Percentiles rank a stretch among this genome's conserved stretches.
phyloP scores from a whole-genome alignment of 2,329 filamentous ascomycete species.

The Ceratocystis harringtonii region DNA sequence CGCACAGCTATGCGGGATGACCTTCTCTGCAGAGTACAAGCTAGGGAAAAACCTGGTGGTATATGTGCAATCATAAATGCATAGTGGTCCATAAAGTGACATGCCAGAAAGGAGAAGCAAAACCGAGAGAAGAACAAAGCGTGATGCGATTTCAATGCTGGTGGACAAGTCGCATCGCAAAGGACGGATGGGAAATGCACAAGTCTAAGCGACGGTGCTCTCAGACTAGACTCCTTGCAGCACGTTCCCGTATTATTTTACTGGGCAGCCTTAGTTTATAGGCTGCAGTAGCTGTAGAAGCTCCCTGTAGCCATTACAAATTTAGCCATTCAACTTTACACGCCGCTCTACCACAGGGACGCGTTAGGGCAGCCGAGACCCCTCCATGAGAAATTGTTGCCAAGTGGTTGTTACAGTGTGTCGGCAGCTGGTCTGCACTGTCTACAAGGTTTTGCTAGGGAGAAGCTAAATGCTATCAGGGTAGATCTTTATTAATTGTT shows the following conservation, averaged over 20 bases:
- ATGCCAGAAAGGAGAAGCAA: not conserved
- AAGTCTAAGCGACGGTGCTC: not conserved
- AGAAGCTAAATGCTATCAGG: too few species aligned
- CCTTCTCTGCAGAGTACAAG: not conserved
- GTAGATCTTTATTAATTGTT: too few species aligned
- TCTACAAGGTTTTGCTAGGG: not conserved
- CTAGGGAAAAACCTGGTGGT: not conserved
- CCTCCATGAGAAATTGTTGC: conserved; percentile 5
- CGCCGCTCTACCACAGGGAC: not conserved
- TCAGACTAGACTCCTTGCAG: not conserved
- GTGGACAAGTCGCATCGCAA: not conserved
- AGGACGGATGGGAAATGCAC: not conserved
- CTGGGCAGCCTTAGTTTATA: not conserved
- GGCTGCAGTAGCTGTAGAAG: not conserved
- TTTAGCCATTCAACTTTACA: conserved; percentile 5
- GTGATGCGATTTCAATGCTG: not conserved
- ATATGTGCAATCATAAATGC: not conserved
- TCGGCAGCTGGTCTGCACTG: conserved; percentile 13
- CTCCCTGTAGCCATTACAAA: not conserved
- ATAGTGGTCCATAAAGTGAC: not conserved
- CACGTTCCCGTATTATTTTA: not conserved
- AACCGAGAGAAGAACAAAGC: not conserved
- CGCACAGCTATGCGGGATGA: not conserved
- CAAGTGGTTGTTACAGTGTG: conserved; percentile 10
- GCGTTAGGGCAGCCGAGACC: conserved; percentile 3